Base-by-base conservation (phyloP, 2,329 filamentous ascomycete genomes). In the Stenocarpella maydis region DNA sequence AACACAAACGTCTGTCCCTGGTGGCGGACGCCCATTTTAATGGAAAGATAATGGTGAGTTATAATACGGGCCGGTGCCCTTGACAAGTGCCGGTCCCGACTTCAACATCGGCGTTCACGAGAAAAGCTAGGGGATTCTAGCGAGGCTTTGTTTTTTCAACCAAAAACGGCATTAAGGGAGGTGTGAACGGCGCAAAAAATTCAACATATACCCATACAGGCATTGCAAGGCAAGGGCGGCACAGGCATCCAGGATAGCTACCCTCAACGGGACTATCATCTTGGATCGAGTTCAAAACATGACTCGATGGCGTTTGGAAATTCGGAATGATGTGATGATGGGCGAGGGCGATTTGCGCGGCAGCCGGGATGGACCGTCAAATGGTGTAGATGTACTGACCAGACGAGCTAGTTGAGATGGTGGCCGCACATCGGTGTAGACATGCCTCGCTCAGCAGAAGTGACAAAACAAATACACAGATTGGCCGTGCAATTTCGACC, bases 51-150 rank as follows among this genome's bases (percentile, higher is more conserved):
- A 63, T 55, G 71, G 21, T 55, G 53, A 47, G 14, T 60, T 41
- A 21, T 72, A 52, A 71, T 69, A 66, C 50, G 43, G 69, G 71
- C 77, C 80, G 79, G 78, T 80, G 43, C 21, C 41, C 69, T 34
- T 54, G 37, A 58, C n/a, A 24, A 37, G 58, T 34, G 19, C 58
- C 43, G 58, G 58, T 63, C 41, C 17, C 84, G 84, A 86, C 85
- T 83, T 87, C 85, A 87, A 87, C 85, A 87, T 86, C 85, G 85
- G 84, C 84, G 84, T 86, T 85, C 50, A 69, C 54, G 65, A 65
- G 61, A 69, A 53, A 71, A 65, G 70, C 53, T 52, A 47, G n/a
- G 17, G 61, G 45, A 64, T 67, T 69, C 34, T 61, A 72, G 69
- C 66, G 69, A 71, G 67, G 66, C 68, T 71, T 71, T 67, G 63